phyloP scores from a whole-genome alignment of 768 basidiomycete genomes.

The Tylopilus intermedius region DNA sequence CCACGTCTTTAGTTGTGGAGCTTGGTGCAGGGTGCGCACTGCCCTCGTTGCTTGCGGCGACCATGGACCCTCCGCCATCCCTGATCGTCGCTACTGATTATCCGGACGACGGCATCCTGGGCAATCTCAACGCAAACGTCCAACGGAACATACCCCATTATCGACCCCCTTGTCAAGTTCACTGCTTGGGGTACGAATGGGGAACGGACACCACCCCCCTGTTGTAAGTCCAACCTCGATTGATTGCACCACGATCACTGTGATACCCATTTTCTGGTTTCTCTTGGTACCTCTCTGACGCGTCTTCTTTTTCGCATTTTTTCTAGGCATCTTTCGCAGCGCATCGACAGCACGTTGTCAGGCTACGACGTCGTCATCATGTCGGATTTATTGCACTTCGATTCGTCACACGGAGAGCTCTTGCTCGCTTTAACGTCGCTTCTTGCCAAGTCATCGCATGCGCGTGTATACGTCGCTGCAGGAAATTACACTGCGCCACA shows the following conservation, averaged over 20 bases:
- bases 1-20: slow-evolving; percentile 49
- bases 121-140: slow-evolving; percentile 53
- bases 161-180: slow-evolving; percentile 37
- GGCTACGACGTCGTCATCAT: slow-evolving; percentile 59
- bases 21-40: slow-evolving; percentile 66
- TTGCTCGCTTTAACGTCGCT: slow-evolving; percentile 47
- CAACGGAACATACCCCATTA: slow-evolving; percentile 41
- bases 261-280: neutral
- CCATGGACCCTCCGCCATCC: slow-evolving; percentile 39
- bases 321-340: slow-evolving; percentile 14
- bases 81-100: slow-evolving; percentile 65
- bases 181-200: slow-evolving; percentile 59
- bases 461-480: slow-evolving; percentile 55
- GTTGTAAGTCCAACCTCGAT: slow-evolving; percentile 37
- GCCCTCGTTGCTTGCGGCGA: slow-evolving; percentile 58
- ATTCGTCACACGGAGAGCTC: slow-evolving; percentile 52
- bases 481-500: slow-evolving; percentile 55
- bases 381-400: slow-evolving; percentile 71
- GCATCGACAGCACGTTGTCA: slow-evolving; percentile 11
- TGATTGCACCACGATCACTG: neutral
- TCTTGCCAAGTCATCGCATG: slow-evolving; percentile 37
- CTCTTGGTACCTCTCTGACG: neutral
- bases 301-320: neutral
- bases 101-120: slow-evolving; percentile 57
- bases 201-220: slow-evolving; percentile 44